These are phyloP conservation scores for Fusarium sp. DNA, from an alignment of 2,329 filamentous ascomycete genomes.

Conservation along the genomic window DNA sequence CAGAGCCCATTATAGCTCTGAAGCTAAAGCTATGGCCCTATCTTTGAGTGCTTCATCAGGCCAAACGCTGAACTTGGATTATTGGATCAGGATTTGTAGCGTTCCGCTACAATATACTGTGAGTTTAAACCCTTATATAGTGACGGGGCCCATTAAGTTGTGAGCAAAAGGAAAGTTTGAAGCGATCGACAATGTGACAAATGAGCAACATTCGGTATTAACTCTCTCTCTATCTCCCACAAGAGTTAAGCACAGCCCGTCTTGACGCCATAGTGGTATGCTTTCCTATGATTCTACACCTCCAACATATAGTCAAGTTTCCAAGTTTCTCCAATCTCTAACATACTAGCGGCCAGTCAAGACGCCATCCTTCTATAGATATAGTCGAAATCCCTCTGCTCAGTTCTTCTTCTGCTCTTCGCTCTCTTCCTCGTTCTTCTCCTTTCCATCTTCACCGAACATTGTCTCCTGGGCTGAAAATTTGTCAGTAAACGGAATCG, in stretches of 20 bases:
- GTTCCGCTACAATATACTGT: too few species aligned
- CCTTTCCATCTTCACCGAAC: constrained; percentile 60
- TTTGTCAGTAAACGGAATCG: constrained; percentile 15
- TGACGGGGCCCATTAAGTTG: too few species aligned
- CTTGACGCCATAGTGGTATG: too few species aligned
- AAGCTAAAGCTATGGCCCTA: background rate
- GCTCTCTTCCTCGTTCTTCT: constrained; percentile 47
- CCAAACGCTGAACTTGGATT: background rate
- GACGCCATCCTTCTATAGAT: constrained; percentile 7
- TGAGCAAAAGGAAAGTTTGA: too few species aligned
- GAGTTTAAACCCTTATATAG: too few species aligned
- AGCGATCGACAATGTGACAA: background rate
- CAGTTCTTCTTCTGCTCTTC: constrained; percentile 19
- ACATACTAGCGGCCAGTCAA: constrained; percentile 1
- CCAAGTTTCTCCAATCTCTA: constrained; percentile 24
- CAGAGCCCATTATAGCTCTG: background rate
- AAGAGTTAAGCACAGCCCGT: background rate
- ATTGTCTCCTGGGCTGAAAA: constrained; percentile 70
- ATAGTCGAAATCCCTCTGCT: background rate
- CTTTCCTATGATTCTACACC: background rate
- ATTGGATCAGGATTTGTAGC: background rate
- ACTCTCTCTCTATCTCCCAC: background rate
- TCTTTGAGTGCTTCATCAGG: background rate
- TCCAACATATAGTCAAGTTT: background rate
- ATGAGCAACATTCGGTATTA: too few species aligned